These are phyloP conservation scores for Aureobasidium zeae DNA, from an alignment of 2,329 filamentous ascomycete genomes.

Conservation along the genomic window DNA sequence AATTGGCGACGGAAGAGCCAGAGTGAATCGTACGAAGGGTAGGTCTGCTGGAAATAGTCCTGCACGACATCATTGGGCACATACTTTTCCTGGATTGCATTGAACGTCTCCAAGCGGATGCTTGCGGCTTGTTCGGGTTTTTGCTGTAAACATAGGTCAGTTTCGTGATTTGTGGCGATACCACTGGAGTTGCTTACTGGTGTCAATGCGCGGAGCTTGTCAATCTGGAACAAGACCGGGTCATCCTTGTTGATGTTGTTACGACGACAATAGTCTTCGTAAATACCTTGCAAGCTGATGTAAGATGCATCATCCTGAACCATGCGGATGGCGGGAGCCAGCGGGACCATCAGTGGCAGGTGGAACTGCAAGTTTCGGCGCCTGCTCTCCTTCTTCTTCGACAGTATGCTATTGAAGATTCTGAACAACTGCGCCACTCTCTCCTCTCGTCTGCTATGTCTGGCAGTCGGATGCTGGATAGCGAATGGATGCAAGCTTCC, in stretches of 20 bases:
- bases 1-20: slow-evolving; percentile 98
- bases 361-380: slow-evolving; percentile 93
- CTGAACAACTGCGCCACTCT: slow-evolving; percentile 92
- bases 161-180: not conserved
- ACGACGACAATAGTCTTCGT: slow-evolving; percentile 89
- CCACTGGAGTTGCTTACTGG: slow-evolving; percentile 18
- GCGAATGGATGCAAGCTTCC: slow-evolving; percentile 95
- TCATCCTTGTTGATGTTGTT: slow-evolving; percentile 88
- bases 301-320: slow-evolving; percentile 94
- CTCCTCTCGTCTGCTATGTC: slow-evolving; percentile 89
- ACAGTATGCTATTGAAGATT: slow-evolving; percentile 86
- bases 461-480: slow-evolving; percentile 87
- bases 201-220: slow-evolving; percentile 68
- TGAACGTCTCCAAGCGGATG: slow-evolving; percentile 69
- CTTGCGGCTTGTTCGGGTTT: slow-evolving; percentile 49
- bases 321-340: slow-evolving; percentile 88
- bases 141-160: slow-evolving; percentile 41
- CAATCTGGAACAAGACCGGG: slow-evolving; percentile 88
- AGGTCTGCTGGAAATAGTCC: slow-evolving; percentile 81
- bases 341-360: slow-evolving; percentile 85
- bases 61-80: slow-evolving; percentile 74
- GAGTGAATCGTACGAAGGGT: slow-evolving; percentile 85
- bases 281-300: slow-evolving; percentile 87
- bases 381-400: slow-evolving; percentile 89
- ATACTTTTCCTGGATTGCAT: slow-evolving; percentile 87